Conservation (phyloP, 495 filamentous ascomycete species). For the Barbatosphaeria neglecta region DNA sequence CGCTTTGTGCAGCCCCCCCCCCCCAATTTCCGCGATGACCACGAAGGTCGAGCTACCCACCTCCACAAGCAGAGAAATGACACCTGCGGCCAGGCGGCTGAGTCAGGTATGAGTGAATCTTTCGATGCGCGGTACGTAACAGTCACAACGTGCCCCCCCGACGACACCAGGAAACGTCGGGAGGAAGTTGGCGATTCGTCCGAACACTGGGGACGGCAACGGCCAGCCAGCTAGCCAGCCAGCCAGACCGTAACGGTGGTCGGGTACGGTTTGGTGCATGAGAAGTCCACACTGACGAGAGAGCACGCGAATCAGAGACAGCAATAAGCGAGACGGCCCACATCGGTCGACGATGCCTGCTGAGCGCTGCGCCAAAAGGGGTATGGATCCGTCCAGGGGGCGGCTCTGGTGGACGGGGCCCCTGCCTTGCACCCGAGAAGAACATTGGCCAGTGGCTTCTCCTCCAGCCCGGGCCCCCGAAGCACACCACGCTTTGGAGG, state of each 20-base stretch:
- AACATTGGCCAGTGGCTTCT: neutral
- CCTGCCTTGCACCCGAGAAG: neutral
- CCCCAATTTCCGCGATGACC: neutral
- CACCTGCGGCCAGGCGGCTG: neutral
- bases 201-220: neutral
- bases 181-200: neutral
- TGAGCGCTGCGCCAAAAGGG: neutral
- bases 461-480: neutral
- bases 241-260: neutral
- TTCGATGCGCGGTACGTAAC: neutral
- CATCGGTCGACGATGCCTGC: neutral
- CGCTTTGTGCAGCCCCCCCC: too few relatives aligned
- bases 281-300: neutral
- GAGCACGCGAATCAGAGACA: constrained; percentile 15
- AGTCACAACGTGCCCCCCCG: too few relatives aligned
- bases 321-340: constrained; percentile 16
- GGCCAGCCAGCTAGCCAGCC: too few relatives aligned
- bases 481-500: neutral
- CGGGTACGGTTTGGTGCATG: neutral
- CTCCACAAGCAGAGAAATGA: neutral
- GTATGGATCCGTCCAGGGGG: neutral
- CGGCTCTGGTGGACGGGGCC: neutral
- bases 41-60: neutral
- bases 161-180: neutral
- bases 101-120: neutral